A percentile compares a stretch with the other conserved stretches of the same genome.
Conservation (phyloP, 2,329 filamentous ascomycete genomes). For the Diaporthe ampelina region DNA sequence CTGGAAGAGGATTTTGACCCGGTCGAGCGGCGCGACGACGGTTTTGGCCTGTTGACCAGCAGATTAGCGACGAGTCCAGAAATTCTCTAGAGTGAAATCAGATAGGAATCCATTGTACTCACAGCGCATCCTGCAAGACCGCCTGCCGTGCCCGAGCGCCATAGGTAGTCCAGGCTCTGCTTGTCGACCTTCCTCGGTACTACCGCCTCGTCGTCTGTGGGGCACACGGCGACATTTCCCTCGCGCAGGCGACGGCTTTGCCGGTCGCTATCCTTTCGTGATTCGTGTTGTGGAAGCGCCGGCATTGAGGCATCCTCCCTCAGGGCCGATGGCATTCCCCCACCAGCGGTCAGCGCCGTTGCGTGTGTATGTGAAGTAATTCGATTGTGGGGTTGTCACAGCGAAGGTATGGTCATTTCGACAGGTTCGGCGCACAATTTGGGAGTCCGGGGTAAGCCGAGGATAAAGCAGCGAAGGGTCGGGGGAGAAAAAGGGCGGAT, state of each 20-base stretch:
- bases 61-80: conserved; percentile 40
- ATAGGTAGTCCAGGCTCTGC: conserved; percentile 85
- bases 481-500: conserved; percentile 7
- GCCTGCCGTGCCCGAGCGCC: conserved; percentile 87
- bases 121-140: conserved; percentile 94
- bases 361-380: neutral
- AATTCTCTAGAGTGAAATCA: neutral
- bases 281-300: conserved; percentile 59
- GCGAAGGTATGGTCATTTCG: conserved; percentile 13
- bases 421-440: neutral
- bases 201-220: conserved; percentile 66
- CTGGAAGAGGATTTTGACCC: conserved; percentile 99
- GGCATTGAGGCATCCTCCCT: conserved; percentile 72
- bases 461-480: neutral
- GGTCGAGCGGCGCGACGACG: conserved; percentile 92
- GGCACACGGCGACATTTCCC: conserved; percentile 59
- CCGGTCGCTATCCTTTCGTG: conserved; percentile 54
- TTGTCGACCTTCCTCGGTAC: conserved; percentile 69
- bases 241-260: conserved; percentile 40
- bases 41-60: conserved; percentile 82
- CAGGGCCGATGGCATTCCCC: conserved; percentile 68
- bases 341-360: conserved; percentile 38
- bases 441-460: neutral
- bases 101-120: conserved; percentile 54
- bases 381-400: conserved; percentile 7